These are phyloP conservation scores for Stephanodiscus minutulus DNA, from an alignment of 108 stramenopile species.

Conservation along the genomic window DNA sequence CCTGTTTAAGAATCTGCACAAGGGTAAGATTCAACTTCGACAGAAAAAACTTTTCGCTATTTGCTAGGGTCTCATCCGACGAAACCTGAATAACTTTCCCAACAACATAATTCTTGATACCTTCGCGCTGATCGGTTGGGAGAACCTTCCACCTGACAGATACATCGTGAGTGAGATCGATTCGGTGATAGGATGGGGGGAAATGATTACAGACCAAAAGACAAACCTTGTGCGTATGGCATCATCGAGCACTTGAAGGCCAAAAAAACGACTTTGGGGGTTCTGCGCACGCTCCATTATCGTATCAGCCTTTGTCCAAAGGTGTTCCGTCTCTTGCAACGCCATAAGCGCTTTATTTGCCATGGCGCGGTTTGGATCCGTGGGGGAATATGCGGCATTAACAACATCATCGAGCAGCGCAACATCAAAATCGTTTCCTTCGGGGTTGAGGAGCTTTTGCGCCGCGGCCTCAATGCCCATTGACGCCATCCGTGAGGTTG, in stretches of 20 bases:
- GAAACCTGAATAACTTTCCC: slow-evolving; percentile 93
- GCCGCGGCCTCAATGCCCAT: slow-evolving; percentile 45
- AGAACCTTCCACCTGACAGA: slow-evolving; percentile 86
- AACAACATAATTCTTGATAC: slow-evolving; percentile 97
- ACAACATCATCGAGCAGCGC: slow-evolving; percentile 83
- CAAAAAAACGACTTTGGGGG: slow-evolving; percentile 88
- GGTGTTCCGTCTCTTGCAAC: slow-evolving; percentile 79
- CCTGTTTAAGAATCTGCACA: slow-evolving; percentile 98
- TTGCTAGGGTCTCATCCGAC: slow-evolving; percentile 65
- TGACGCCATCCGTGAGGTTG: neutral
- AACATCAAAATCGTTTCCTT: slow-evolving; percentile 80
- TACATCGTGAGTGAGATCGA: neutral
- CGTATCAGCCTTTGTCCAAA: slow-evolving; percentile 86
- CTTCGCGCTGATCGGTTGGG: slow-evolving; percentile 90
- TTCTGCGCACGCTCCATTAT: slow-evolving; percentile 84
- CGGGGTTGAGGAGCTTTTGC: slow-evolving; percentile 46
- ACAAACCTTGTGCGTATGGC: slow-evolving; percentile 85
- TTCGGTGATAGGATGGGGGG: neutral
- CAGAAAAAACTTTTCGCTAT: slow-evolving; percentile 72
- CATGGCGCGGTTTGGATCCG: slow-evolving; percentile 72
- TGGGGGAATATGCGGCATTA: slow-evolving; percentile 79
- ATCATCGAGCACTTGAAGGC: slow-evolving; percentile 87
- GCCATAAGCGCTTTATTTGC: slow-evolving; percentile 93
- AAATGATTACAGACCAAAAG: neutral
- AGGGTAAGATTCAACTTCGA: slow-evolving; percentile 95